Evolutionary conservation across 495 filamentous ascomycete genomes (phyloP).

Genomic region (Cercophora scortea): DNA sequence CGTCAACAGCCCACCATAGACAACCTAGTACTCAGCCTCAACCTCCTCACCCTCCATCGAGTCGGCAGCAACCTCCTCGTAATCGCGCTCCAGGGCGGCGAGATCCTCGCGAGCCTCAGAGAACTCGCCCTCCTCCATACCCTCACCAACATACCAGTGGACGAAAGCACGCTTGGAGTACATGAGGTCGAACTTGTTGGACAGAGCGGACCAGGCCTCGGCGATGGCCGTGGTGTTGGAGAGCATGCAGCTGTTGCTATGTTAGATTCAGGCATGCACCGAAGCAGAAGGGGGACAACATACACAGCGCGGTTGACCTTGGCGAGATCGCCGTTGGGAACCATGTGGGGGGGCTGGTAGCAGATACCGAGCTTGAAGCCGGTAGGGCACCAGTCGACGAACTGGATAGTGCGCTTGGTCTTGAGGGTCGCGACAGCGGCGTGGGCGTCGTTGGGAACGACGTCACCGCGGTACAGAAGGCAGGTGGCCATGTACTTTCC

Average conservation of each 20-base stretch:
- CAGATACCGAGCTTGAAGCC: constrained; percentile 99
- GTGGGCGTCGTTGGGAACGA: constrained; percentile 92
- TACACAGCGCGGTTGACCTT: constrained; percentile 97
- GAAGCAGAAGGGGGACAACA: constrained; percentile 27
- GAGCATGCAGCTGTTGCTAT: constrained; percentile 73
- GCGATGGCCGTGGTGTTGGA: constrained; percentile 99
- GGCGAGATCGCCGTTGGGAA: constrained; percentile 93
- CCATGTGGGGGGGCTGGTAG: constrained; percentile 92
- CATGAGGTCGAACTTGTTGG: constrained; percentile 99
- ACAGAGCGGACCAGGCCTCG: constrained; percentile 95
- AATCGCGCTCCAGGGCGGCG: constrained; percentile 95
- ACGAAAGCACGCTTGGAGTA: constrained; percentile 99
- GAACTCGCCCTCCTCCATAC: constrained; percentile 99
- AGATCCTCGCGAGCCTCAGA: constrained; percentile 97
- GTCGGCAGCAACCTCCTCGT: constrained; percentile 98
- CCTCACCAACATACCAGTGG: constrained; percentile 99
- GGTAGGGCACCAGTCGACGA: constrained; percentile 99
- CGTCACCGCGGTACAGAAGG: constrained; percentile 95
- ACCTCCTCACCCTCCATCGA: constrained; percentile 82
- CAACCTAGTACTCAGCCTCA: constrained; percentile 88
- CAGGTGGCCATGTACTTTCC: constrained; percentile 99
- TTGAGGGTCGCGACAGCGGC: constrained; percentile 88
- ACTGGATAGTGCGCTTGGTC: constrained; percentile 98
- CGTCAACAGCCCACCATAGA: constrained; percentile 5
- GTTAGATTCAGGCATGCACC: constrained; percentile 14